These are phyloP conservation scores for Leccinum subgranulosum DNA, from an alignment of 768 basidiomycete species.

Conservation along the genomic window DNA sequence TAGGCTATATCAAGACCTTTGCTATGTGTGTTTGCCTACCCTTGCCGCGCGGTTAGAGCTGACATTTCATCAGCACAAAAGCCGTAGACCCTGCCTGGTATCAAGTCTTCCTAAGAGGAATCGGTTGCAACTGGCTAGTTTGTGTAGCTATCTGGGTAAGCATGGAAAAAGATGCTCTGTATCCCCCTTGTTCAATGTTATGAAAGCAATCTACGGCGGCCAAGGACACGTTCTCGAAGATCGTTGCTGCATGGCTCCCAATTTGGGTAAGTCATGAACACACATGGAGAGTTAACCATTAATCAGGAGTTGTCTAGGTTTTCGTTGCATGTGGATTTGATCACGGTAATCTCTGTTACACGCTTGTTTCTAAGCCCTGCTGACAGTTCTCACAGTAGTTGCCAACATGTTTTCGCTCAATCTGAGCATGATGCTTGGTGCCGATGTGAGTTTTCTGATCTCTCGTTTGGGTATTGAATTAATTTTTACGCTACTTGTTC, in stretches of 20 bases:
- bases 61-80: slow-evolving; percentile 46
- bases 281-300: background rate
- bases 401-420: slow-evolving; percentile 79
- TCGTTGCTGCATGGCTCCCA: slow-evolving; percentile 67
- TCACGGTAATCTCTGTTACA: slow-evolving; percentile 46
- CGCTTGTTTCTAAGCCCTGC: background rate
- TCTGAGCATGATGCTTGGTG: slow-evolving; percentile 66
- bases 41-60: background rate
- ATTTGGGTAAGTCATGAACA: slow-evolving; percentile 53
- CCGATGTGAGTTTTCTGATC: slow-evolving; percentile 43
- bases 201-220: slow-evolving; percentile 66
- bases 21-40: slow-evolving; percentile 48
- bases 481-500: background rate
- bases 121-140: slow-evolving; percentile 77
- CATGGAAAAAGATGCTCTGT: background rate
- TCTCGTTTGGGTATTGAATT: background rate
- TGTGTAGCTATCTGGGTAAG: slow-evolving; percentile 71
- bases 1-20: slow-evolving; percentile 47
- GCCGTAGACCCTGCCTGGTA: slow-evolving; percentile 65
- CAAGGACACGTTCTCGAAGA: slow-evolving; percentile 66
- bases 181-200: slow-evolving; percentile 1
- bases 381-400: slow-evolving; percentile 40
- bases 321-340: slow-evolving; percentile 72
- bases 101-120: slow-evolving; percentile 72
- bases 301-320: slow-evolving; percentile 35